phyloP scores from a whole-genome alignment of 805 yeast species.

The Priceomyces melissophilus region DNA sequence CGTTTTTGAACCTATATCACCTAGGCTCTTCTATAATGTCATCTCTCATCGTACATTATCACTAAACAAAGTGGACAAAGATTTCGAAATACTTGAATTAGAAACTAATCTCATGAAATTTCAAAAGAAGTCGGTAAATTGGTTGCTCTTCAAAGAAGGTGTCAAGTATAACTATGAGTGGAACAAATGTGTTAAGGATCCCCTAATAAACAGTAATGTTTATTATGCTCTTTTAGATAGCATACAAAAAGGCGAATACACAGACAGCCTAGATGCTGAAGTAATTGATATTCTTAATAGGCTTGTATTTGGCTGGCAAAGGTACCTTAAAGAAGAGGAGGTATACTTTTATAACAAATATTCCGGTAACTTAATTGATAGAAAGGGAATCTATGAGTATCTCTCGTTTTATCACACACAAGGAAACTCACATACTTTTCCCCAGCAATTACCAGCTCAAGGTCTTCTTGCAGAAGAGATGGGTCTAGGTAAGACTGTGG shows the following conservation, averaged over 20 bases:
- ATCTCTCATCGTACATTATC: conserved; percentile 44
- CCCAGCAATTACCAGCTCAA: conserved; percentile 41
- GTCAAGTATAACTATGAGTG: conserved; percentile 28
- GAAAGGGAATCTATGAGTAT: conserved; percentile 24
- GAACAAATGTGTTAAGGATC: conserved; percentile 16
- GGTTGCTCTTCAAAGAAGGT: conserved; percentile 56
- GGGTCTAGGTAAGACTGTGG: conserved; percentile 97
- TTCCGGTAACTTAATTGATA: conserved; percentile 45
- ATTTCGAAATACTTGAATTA: conserved; percentile 39
- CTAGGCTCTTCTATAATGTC: conserved; percentile 46
- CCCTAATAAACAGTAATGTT: conserved; percentile 11
- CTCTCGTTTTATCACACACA: conserved; percentile 23
- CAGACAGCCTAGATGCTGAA: conserved; percentile 14
- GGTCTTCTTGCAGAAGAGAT: conserved; percentile 90
- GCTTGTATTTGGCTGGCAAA: conserved; percentile 54
- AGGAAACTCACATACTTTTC: conserved; percentile 17
- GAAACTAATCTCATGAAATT: conserved; percentile 44
- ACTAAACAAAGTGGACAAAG: conserved; percentile 14
- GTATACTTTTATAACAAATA: conserved; percentile 48
- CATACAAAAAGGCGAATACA: conserved; percentile 3
- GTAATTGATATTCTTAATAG: conserved; percentile 33
- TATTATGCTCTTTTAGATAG: background rate
- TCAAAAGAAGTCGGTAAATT: conserved; percentile 52
- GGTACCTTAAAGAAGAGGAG: conserved; percentile 10
- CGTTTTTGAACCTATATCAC: conserved; percentile 20